A percentile compares a stretch with the other conserved stretches of the same genome.
Evolutionary conservation across 176 grass and related monocot species (phyloP).

Genomic region (Eleusine coracana): DNA sequence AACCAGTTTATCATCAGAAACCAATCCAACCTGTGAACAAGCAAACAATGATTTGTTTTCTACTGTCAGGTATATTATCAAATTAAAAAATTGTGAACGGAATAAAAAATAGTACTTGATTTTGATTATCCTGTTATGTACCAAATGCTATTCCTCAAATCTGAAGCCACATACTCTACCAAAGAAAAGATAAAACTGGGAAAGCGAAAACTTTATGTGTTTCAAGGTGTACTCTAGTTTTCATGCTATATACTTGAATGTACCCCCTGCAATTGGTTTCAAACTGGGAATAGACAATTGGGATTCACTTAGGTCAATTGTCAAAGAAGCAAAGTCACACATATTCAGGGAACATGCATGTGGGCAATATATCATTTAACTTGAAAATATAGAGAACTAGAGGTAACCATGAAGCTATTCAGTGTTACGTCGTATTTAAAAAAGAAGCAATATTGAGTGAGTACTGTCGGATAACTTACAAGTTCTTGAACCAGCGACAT

Average conservation of each 20-base stretch:
- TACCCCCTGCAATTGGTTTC: not conserved
- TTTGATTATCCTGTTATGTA: not conserved
- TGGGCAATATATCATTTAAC: not conserved
- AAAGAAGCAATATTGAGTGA: conserved; percentile 17
- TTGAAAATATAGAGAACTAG: conserved; percentile 1
- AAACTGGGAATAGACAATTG: not conserved
- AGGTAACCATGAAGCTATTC: conserved; percentile 11
- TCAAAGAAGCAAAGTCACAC: not conserved
- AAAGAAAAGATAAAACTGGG: not conserved
- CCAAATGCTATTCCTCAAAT: conserved; percentile 8
- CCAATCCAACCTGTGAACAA: conserved; percentile 84
- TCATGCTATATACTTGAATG: not conserved
- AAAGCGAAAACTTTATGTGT: not conserved
- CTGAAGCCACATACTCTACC: conserved; percentile 15
- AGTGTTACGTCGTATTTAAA: not conserved
- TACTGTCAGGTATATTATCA: conserved; percentile 25
- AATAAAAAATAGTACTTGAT: not conserved
- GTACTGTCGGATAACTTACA: conserved; percentile 59
- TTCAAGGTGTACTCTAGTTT: conserved; percentile 1
- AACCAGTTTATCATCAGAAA: conserved; percentile 92
- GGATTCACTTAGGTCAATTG: not conserved
- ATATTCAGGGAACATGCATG: not conserved
- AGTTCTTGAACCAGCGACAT: conserved; percentile 92
- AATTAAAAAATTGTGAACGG: not conserved
- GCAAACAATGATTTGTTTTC: conserved; percentile 22